A percentile compares a stretch with the other conserved stretches of the same genome.
Evolutionary conservation across 2,329 filamentous ascomycete genomes (phyloP).

Genomic region (Fusarium praegraminearum): DNA sequence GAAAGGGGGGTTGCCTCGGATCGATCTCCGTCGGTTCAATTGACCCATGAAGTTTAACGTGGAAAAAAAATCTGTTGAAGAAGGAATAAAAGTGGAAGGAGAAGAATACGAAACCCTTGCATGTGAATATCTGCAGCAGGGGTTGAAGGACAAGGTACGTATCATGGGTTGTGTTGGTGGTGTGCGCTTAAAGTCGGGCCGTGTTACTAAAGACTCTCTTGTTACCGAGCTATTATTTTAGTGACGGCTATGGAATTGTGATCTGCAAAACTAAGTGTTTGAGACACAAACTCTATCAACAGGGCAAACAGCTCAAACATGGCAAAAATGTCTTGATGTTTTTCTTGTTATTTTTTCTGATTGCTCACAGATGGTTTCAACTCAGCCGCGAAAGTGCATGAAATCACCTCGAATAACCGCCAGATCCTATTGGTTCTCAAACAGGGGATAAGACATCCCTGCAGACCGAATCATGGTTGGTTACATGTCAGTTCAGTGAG

Average conservation of each 20-base stretch:
- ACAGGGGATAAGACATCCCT: not conserved
- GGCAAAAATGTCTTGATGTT: too few species aligned
- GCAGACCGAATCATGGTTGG: too few species aligned
- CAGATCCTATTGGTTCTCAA: not conserved
- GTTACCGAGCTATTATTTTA: not conserved
- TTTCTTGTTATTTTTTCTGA: not conserved
- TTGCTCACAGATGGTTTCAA: not conserved
- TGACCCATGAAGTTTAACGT: not conserved
- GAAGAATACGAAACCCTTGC: not conserved
- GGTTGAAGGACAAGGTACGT: not conserved
- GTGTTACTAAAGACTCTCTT: not conserved
- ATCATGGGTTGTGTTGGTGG: too few species aligned
- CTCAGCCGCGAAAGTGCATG: conserved; percentile 3
- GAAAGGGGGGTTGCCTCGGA: not conserved
- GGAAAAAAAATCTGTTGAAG: not conserved
- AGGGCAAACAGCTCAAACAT: not conserved
- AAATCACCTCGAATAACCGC: not conserved
- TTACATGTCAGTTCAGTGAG: not conserved
- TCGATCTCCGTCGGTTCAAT: conserved; percentile 5
- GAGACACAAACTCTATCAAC: not conserved
- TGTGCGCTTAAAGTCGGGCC: not conserved
- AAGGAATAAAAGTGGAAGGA: not conserved
- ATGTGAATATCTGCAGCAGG: conserved; percentile 4
- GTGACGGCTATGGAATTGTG: not conserved
- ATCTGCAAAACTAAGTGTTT: not conserved